Conservation (phyloP, 495 filamentous ascomycete species). For the Hypoxylon trugodes region DNA sequence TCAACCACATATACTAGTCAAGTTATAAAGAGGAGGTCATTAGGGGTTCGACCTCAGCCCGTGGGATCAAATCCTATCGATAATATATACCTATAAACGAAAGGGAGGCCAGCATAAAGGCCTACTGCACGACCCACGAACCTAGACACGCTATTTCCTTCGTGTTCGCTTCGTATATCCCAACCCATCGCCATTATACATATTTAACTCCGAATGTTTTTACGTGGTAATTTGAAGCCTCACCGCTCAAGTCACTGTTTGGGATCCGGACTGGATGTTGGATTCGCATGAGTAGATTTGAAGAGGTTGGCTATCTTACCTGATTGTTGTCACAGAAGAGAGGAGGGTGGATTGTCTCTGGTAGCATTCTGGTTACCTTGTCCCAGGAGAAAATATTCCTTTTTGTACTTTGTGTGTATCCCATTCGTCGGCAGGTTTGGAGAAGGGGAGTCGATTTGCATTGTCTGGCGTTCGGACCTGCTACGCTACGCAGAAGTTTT, state of each 20-base stretch:
- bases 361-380: slow-evolving; percentile 37
- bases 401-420: slow-evolving; percentile 27
- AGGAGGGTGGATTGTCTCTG: slow-evolving; percentile 35
- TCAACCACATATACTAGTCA: not conserved
- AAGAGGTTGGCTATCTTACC: slow-evolving; percentile 12
- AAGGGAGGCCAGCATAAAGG: not conserved
- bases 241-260: not conserved
- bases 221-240: slow-evolving; percentile 23
- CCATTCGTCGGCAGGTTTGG: slow-evolving; percentile 30
- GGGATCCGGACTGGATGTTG: slow-evolving; percentile 24
- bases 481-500: slow-evolving; percentile 30
- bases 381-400: slow-evolving; percentile 19
- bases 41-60: not conserved
- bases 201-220: slow-evolving; percentile 37
- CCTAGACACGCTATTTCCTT: slow-evolving; percentile 35
- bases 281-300: slow-evolving; percentile 7
- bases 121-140: slow-evolving; percentile 6
- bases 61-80: not conserved
- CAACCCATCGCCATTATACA: slow-evolving; percentile 31
- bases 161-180: slow-evolving; percentile 39
- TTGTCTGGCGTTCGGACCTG: slow-evolving; percentile 29
- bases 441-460: slow-evolving; percentile 40
- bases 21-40: not conserved
- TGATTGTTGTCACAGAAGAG: too few relatives aligned
- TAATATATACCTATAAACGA: not conserved